A percentile compares a stretch with the other conserved stretches of the same genome.
Conservation (phyloP, 2,329 filamentous ascomycete species). For the Ophiocordyceps camponoti-floridani region DNA sequence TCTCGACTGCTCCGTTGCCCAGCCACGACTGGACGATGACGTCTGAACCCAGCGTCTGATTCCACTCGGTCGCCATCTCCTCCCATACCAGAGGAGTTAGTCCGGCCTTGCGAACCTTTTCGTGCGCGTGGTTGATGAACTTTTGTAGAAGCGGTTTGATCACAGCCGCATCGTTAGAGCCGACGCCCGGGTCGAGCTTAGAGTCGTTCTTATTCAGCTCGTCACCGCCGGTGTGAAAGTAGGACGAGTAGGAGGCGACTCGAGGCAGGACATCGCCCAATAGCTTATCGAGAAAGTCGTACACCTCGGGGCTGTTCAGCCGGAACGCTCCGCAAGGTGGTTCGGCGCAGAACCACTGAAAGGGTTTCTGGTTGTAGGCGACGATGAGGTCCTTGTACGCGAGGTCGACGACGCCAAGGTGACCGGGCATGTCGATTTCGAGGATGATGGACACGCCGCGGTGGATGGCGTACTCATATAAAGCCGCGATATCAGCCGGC, state of each 20-base stretch:
- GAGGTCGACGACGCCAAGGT: constrained; percentile 33
- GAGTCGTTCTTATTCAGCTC: constrained; percentile 58
- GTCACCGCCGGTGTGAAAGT: constrained; percentile 80
- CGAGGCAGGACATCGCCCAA: constrained; percentile 64
- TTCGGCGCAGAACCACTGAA: constrained; percentile 40
- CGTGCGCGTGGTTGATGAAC: constrained; percentile 56
- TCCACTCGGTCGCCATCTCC: constrained; percentile 67
- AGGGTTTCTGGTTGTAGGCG: constrained; percentile 35
- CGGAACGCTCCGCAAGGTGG: constrained; percentile 55
- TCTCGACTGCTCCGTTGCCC: constrained; percentile 40
- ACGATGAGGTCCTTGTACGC: constrained; percentile 37
- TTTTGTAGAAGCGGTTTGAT: constrained; percentile 61
- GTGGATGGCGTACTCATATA: constrained; percentile 54
- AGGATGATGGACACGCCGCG: constrained; percentile 41
- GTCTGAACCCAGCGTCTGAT: constrained; percentile 51
- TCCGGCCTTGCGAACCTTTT: constrained; percentile 41
- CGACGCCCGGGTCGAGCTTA: constrained; percentile 52
- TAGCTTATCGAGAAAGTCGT: constrained; percentile 52
- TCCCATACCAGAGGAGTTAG: constrained; percentile 73
- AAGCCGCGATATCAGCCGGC: constrained; percentile 39
- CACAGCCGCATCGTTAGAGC: constrained; percentile 44
- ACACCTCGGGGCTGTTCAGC: constrained; percentile 54
- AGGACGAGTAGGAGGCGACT: constrained; percentile 45
- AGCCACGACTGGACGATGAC: constrained; percentile 70
- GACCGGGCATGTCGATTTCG: constrained; percentile 45